Base-by-base conservation (phyloP, 306 rosid genomes). In the Amphicarpaea edgeworthii region DNA sequence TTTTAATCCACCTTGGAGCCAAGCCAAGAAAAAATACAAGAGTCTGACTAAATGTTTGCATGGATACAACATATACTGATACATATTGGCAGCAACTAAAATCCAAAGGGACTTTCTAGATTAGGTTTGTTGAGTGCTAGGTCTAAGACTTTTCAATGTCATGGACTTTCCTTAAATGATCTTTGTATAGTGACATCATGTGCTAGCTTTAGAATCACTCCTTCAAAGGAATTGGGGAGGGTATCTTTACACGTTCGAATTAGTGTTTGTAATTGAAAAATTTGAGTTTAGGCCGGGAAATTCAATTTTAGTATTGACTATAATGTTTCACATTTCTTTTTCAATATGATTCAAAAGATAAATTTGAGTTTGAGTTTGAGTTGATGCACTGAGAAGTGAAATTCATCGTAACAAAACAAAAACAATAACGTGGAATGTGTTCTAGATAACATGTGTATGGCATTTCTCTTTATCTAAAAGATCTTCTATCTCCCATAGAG, bases 161-260 rank as follows among this genome's bases (percentile, higher is more conserved):
- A 46, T 46, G 65, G 45, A 42, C 60, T 38, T 76, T 76, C 67
- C 79, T 50, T 62, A 62, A 40, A 49, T 47, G 80, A 37, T 61
- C 4, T 4, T 69, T 1, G 50, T 82, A 79, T 70, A 55, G 73
- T 57, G 86, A 79, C 77, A 75, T 71, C n/a, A 43, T 82, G 77
- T 59, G 70, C 30, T 50, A 55, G 77, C 80, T 42, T 79, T 75
- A 34, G 73, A 70, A 72, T 82, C 70, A 78, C 79, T 55, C 20
- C 11, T 70, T 73, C 14, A 53, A 8, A 28, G 38, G 23, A 50
- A 50, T 32, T 6, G 67, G 19, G 11, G n/a, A n/a, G 40, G 72
- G 34, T 42, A 38, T 72, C 51, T 69, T 76, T n/a, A n/a, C n/a
- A n/a, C n/a, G n/a, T n/a, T n/a, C n/a, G n/a, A n/a, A n/a, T n/a